Evolutionary conservation across 768 basidiomycete genomes (phyloP).

Genomic region (Tephrocybe sp.): DNA sequence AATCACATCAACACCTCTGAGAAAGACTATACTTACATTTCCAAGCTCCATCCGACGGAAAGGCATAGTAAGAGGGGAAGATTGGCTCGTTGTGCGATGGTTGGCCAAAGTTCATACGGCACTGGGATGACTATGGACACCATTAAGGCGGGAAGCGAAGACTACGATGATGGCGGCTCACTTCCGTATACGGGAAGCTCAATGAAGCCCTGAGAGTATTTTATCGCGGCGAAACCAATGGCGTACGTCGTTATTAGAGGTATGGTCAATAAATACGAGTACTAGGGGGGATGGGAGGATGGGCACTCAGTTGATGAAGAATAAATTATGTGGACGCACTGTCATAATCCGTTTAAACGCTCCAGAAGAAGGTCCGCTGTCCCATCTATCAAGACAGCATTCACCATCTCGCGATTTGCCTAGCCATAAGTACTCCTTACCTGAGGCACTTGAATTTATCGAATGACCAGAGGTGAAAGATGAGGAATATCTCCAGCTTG

Average conservation of each 20-base stretch:
- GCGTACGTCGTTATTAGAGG: slow-evolving; percentile 61
- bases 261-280: slow-evolving; percentile 65
- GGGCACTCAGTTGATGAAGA: background rate
- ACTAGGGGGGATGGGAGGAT: slow-evolving; percentile 37
- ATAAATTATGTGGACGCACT: slow-evolving; percentile 36
- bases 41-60: slow-evolving; percentile 69
- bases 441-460: slow-evolving; percentile 75
- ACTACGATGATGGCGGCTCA: slow-evolving; percentile 33
- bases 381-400: slow-evolving; percentile 50
- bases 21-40: slow-evolving; percentile 53
- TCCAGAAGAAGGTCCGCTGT: slow-evolving; percentile 63
- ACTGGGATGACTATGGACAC: slow-evolving; percentile 56
- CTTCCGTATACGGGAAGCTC: slow-evolving; percentile 44
- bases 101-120: slow-evolving; percentile 60
- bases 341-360: slow-evolving; percentile 88
- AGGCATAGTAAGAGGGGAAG: slow-evolving; percentile 68
- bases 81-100: slow-evolving; percentile 43
- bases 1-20: background rate
- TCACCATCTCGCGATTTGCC: background rate
- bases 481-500: slow-evolving; percentile 62
- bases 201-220: slow-evolving; percentile 69
- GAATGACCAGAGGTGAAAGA: slow-evolving; percentile 79
- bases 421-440: slow-evolving; percentile 33
- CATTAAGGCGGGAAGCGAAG: slow-evolving; percentile 2
- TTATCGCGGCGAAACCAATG: slow-evolving; percentile 67